Conservation (phyloP, 176 grass and related monocot species). For the Oryza officinalis region DNA sequence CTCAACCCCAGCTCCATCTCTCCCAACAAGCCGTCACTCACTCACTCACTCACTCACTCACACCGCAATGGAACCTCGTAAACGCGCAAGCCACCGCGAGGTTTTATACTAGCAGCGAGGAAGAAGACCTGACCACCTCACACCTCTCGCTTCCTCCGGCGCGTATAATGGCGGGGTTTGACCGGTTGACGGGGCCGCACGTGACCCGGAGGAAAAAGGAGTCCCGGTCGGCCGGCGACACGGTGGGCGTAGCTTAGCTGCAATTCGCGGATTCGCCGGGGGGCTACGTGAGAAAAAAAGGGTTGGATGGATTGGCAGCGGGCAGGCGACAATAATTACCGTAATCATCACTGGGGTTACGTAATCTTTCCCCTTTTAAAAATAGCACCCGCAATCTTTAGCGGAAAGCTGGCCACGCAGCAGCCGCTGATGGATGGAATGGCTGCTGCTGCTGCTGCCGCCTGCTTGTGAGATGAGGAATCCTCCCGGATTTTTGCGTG, state of each 20-base stretch:
- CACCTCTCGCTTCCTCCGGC: background rate
- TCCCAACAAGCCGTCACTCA: background rate
- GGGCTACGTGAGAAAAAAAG: background rate
- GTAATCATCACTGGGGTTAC: constrained; percentile 63
- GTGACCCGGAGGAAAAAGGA: constrained; percentile 34
- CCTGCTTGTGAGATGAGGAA: background rate
- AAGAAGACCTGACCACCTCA: background rate
- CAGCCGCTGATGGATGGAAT: background rate
- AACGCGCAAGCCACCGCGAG: constrained; percentile 4
- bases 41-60: too few species aligned
- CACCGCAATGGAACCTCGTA: constrained; percentile 19
- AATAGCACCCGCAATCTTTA: constrained; percentile 67
- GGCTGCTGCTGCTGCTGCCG: background rate
- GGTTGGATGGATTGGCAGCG: background rate
- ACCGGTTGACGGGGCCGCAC: constrained; percentile 60
- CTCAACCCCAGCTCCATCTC: constrained; percentile 81
- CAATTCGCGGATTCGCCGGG: background rate
- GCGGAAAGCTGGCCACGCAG: constrained; percentile 46
- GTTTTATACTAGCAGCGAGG: constrained; percentile 33
- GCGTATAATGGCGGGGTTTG: constrained; percentile 57
- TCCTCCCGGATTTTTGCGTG: background rate
- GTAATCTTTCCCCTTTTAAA: constrained; percentile 67
- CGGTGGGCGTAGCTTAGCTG: background rate
- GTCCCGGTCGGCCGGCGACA: too few species aligned
- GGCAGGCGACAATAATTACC: constrained; percentile 48